Percentiles rank a stretch among this genome's conserved stretches.
phyloP scores from a whole-genome alignment of 2,329 filamentous ascomycete species.

The Hymenotorrendiella dingleyae region DNA sequence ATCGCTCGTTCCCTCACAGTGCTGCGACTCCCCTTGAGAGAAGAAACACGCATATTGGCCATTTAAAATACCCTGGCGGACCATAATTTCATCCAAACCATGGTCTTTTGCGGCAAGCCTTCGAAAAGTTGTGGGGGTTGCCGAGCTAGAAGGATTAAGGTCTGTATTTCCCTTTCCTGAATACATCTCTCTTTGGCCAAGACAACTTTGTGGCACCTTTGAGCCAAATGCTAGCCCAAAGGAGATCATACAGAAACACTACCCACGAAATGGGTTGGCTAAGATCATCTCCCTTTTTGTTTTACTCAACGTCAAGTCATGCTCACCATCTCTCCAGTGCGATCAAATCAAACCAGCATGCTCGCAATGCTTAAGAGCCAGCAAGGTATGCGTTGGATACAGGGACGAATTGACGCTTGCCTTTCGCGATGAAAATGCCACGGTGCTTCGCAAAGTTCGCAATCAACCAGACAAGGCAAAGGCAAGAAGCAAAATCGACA shows the following conservation, averaged over 20 bases:
- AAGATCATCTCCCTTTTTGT: too few species aligned
- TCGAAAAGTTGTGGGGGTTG: constrained; percentile 21
- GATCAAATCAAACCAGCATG: constrained; percentile 46
- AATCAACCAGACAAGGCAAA: neutral
- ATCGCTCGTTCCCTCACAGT: too few species aligned
- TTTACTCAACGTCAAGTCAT: neutral
- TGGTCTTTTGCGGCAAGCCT: constrained; percentile 25
- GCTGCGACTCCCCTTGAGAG: too few species aligned
- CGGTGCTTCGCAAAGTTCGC: constrained; percentile 45
- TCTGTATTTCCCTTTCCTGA: constrained; percentile 1
- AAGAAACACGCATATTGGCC: too few species aligned
- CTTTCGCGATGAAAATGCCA: constrained; percentile 51
- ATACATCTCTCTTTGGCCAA: too few species aligned
- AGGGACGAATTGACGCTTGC: constrained; percentile 49
- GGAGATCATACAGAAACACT: too few species aligned
- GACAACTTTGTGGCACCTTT: too few species aligned
- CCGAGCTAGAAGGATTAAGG: constrained; percentile 23
- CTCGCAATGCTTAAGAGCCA: constrained; percentile 47
- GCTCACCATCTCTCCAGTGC: constrained; percentile 34
- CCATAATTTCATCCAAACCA: too few species aligned
- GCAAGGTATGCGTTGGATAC: constrained; percentile 47
- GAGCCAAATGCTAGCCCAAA: too few species aligned
- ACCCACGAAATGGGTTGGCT: too few species aligned
- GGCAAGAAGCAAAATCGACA: neutral
- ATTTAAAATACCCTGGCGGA: too few species aligned